These are phyloP conservation scores for Micromonas pusilla DNA, from an alignment of 139 green algal genomes.

Conservation along the genomic window DNA sequence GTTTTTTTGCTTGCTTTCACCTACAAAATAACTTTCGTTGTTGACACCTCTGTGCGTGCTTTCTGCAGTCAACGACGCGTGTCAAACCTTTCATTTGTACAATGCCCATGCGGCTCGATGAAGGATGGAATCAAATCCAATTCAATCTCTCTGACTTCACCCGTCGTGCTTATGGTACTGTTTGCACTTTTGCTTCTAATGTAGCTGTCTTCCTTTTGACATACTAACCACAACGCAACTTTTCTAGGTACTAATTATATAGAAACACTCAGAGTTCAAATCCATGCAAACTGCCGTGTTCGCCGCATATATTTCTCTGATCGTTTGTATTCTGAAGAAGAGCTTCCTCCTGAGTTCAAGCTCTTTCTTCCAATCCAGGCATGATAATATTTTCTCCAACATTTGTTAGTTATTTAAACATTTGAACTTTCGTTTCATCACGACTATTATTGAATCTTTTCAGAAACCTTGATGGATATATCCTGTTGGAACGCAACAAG, in stretches of 20 bases:
- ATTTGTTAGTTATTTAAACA: no score
- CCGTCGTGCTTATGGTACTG: conserved; percentile 70
- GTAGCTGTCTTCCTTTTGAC: background rate
- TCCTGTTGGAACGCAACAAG: no score
- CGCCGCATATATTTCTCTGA: conserved; percentile 94
- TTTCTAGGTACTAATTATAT: conserved; percentile 79
- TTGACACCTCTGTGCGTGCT: background rate
- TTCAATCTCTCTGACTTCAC: conserved; percentile 96
- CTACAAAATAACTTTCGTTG: background rate
- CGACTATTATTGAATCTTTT: no score
- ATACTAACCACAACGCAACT: background rate
- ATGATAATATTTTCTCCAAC: no score
- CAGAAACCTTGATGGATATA: no score
- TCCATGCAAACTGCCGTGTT: conserved; percentile 93
- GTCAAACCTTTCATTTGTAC: conserved; percentile 97
- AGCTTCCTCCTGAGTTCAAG: conserved; percentile 94
- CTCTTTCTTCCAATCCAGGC: conserved; percentile 71
- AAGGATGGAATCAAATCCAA: conserved; percentile 95
- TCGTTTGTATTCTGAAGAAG: conserved; percentile 90
- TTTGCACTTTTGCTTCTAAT: background rate
- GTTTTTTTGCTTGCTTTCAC: conserved; percentile 37
- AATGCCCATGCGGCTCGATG: conserved; percentile 93
- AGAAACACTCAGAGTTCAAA: conserved; percentile 83
- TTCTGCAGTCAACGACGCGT: conserved; percentile 72
- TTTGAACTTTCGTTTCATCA: no score